phyloP scores from a whole-genome alignment of 768 basidiomycete genomes.

The Pisolithus sp. region DNA sequence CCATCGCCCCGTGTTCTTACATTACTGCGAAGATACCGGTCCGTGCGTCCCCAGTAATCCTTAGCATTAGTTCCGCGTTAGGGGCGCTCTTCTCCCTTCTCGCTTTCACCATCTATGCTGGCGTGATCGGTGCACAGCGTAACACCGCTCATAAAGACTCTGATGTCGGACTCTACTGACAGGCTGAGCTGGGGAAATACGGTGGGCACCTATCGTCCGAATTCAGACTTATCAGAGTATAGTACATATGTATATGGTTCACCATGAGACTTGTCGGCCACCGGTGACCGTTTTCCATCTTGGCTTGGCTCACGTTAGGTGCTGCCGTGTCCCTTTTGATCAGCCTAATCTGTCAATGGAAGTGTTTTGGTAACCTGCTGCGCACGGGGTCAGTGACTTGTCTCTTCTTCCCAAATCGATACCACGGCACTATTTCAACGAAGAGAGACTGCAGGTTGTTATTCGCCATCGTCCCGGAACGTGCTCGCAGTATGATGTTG shows the following conservation, averaged over 20 bases:
- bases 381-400: background rate
- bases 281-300: constrained; percentile 2
- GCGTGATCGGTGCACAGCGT: constrained; percentile 41
- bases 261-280: background rate
- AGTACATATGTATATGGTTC: too few species aligned
- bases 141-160: constrained; percentile 37
- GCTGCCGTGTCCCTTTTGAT: constrained; percentile 33
- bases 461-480: too few species aligned
- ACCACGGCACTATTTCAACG: too few species aligned
- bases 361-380: background rate
- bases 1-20: background rate
- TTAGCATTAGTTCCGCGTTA: constrained; percentile 26
- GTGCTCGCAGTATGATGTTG: too few species aligned
- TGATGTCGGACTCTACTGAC: constrained; percentile 22
- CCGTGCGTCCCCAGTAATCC: constrained; percentile 27
- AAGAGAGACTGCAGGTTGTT: too few species aligned
- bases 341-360: constrained; percentile 15
- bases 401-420: too few species aligned
- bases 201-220: constrained; percentile 4
- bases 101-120: constrained; percentile 48
- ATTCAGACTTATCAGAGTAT: background rate
- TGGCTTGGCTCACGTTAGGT: constrained; percentile 52
- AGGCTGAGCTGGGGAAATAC: constrained; percentile 43
- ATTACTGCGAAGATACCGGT: constrained; percentile 14
- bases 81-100: constrained; percentile 39